Evolutionary conservation across 2,329 filamentous ascomycete genomes (phyloP).

Genomic region (Microcyclospora pomicola): DNA sequence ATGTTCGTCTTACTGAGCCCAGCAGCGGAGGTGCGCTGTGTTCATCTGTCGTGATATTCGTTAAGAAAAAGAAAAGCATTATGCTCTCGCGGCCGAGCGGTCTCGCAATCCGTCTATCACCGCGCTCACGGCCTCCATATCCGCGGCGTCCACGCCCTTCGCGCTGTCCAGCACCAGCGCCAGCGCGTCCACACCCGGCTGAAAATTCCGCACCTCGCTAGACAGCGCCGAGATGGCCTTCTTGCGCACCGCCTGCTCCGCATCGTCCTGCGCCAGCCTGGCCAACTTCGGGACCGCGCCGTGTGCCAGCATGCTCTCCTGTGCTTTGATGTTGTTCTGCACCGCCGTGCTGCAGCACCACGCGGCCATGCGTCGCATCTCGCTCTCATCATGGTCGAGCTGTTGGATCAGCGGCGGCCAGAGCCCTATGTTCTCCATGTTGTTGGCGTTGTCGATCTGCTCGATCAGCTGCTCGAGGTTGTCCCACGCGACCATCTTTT

Average conservation of each 20-base stretch:
- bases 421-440: conserved; percentile 62
- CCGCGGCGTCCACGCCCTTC: conserved; percentile 57
- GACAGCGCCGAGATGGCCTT: conserved; percentile 87
- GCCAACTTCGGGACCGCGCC: conserved; percentile 61
- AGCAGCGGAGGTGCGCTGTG: no score
- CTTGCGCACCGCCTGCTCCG: conserved; percentile 53
- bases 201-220: conserved; percentile 75
- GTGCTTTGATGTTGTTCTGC: conserved; percentile 81
- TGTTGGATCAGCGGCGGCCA: conserved; percentile 69
- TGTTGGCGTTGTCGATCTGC: conserved; percentile 92
- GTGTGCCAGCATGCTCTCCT: conserved; percentile 52
- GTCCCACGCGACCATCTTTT: conserved; percentile 76
- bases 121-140: conserved; percentile 74
- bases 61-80: no score
- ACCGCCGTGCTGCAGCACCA: conserved; percentile 92
- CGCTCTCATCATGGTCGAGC: conserved; percentile 52
- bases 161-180: conserved; percentile 55
- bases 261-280: conserved; percentile 46
- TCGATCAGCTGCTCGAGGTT: conserved; percentile 91
- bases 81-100: conserved; percentile 7
- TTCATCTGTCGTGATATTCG: no score
- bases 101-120: conserved; percentile 20
- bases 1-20: no score
- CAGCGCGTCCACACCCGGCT: conserved; percentile 53
- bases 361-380: conserved; percentile 73